phyloP scores from a whole-genome alignment of 495 filamentous ascomycete genomes.

The Podospora conica region DNA sequence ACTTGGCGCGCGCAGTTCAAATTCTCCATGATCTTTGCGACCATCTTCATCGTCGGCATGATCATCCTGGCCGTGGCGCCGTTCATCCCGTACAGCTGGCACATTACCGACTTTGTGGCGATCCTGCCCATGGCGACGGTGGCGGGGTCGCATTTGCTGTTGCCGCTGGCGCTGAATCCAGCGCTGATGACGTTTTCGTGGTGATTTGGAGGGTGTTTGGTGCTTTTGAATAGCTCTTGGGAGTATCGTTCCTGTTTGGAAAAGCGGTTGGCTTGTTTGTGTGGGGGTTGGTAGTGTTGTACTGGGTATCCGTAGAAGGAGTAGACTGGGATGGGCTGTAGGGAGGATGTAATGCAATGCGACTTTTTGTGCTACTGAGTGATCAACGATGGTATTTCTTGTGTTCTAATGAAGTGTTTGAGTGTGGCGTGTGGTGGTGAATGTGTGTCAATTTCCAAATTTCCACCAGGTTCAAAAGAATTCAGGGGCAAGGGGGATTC shows the following conservation, averaged over 20 bases:
- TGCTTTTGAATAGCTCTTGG: not conserved
- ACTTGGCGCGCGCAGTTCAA: slow-evolving; percentile 48
- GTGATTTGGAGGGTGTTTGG: slow-evolving; percentile 31
- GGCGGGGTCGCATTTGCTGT: slow-evolving; percentile 57
- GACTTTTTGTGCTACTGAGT: not conserved
- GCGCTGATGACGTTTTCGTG: slow-evolving; percentile 78
- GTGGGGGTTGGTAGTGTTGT: too few species aligned
- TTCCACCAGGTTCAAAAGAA: too few species aligned
- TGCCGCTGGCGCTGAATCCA: slow-evolving; percentile 70
- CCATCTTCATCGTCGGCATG: slow-evolving; percentile 57
- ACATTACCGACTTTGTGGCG: slow-evolving; percentile 71
- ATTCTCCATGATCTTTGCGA: slow-evolving; percentile 63
- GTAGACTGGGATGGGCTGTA: not conserved
- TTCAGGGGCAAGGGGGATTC: too few species aligned
- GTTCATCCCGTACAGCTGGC: slow-evolving; percentile 62
- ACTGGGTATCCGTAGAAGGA: too few species aligned
- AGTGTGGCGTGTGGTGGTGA: too few species aligned
- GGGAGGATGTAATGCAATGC: not conserved
- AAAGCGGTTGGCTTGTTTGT: not conserved
- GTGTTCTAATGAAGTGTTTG: not conserved
- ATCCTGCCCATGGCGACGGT: slow-evolving; percentile 75
- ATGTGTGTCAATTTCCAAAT: too few species aligned
- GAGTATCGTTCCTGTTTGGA: not conserved
- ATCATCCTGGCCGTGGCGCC: slow-evolving; percentile 56
- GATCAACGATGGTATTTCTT: too few species aligned